Evolutionary conservation across 208 protist genomes (phyloP), one percentile per base, ranked within the genome.

Genomic region (Trypanosoma cruzi): DNA sequence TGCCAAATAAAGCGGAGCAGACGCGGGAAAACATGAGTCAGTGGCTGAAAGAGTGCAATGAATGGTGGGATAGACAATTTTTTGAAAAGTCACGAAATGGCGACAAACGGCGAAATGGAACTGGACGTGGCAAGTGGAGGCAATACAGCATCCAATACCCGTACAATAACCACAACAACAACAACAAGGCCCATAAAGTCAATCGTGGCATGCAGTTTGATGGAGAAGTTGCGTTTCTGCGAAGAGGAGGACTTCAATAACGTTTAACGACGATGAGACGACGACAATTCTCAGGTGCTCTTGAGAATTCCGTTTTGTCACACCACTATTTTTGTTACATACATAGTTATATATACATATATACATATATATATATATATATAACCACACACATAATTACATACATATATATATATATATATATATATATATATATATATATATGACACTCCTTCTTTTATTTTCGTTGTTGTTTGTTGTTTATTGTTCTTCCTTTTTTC

Each of bases 1-100:
- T 72, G 24, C 37, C 68, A 50, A 60, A 58, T 13, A 65, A 67
- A 28, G 75, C 74, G 16, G 74, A 84, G 6, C 50, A 44, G 29
- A 60, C 61, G 10, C 24, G 61, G 29, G 68, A 71, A n/a, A 74
- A 55, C 13, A 73, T 71, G 10, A 67, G 36, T 29, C 18, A 49
- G 34, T 68, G 64, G 46, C 44, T 26, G 29, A 55, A 58, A 18
- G 24, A 46, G 6, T 48, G 26, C 57, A 36, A 53, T 73, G 67
- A 57, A 52, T 13, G 70, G 20, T 42, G 49, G 65, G 44, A 64
- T 50, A 57, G 49, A 37, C 13, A 42, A 53, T 68, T 64, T 60
- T 5, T 24, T 42, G 24, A 70, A 56, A 31, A 55, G 11, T 20
- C 32, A 44, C 55, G 55, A 5, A 37, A 28, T 7, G 29, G 24